phyloP scores from a whole-genome alignment of 352 stramenopile species.

The Phytopythium litorale region DNA sequence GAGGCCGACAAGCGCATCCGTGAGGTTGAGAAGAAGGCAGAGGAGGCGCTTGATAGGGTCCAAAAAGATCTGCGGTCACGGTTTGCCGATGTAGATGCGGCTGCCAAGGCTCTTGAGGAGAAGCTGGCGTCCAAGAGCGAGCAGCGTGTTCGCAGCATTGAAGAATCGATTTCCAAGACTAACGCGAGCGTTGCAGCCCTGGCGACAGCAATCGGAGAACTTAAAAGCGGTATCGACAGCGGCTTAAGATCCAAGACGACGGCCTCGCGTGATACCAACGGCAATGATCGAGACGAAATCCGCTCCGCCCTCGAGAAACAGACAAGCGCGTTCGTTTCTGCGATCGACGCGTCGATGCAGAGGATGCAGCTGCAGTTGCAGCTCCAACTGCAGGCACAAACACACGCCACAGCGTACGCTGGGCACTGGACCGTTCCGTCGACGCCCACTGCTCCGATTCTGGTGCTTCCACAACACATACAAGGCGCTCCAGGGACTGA shows the following conservation, averaged over 20 bases:
- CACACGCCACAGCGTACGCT: slow-evolving; percentile 15
- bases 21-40: slow-evolving; percentile 22
- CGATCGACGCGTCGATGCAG: slow-evolving; percentile 54
- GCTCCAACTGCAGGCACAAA: slow-evolving; percentile 31
- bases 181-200: slow-evolving; percentile 12
- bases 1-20: slow-evolving; percentile 32
- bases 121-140: neutral
- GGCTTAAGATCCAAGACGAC: slow-evolving; percentile 7
- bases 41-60: slow-evolving; percentile 17
- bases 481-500: neutral
- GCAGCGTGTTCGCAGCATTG: slow-evolving; percentile 22
- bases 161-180: slow-evolving; percentile 20
- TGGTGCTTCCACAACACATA: neutral
- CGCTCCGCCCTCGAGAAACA: slow-evolving; percentile 27
- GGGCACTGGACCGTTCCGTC: slow-evolving; percentile 15
- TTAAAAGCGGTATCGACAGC: neutral
- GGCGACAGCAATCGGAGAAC: slow-evolving; percentile 2
- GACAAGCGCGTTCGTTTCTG: slow-evolving; percentile 27
- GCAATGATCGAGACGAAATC: slow-evolving; percentile 1
- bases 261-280: neutral
- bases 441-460: neutral
- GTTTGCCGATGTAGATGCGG: neutral
- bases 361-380: slow-evolving; percentile 69
- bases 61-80: slow-evolving; percentile 5
- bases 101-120: neutral